phyloP scores from a whole-genome alignment of 768 basidiomycete species.

The Rhizopogon sp. region DNA sequence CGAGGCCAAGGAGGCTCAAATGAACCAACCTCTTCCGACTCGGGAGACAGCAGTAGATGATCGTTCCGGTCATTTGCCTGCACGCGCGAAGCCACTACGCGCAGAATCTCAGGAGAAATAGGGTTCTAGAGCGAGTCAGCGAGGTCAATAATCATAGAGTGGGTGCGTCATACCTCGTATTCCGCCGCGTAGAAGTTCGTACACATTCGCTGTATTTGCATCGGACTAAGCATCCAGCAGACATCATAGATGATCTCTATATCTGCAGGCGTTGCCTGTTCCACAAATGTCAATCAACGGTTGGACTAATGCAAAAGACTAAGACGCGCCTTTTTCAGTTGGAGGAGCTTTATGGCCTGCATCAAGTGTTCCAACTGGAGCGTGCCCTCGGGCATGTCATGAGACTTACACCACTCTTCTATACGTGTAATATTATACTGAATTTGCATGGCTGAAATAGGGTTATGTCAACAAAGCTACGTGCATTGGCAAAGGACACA shows the following conservation, averaged over 20 bases:
- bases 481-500: constrained; percentile 29
- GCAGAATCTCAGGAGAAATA: constrained; percentile 94
- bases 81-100: constrained; percentile 93
- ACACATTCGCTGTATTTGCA: constrained; percentile 99
- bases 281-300: constrained; percentile 7
- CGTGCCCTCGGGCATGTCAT: constrained; percentile 98
- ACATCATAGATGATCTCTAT: constrained; percentile 99
- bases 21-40: constrained; percentile 95
- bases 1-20: constrained; percentile 92
- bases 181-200: constrained; percentile 99
- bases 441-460: constrained; percentile 90
- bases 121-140: constrained; percentile 58
- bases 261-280: constrained; percentile 84
- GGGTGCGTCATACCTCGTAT: constrained; percentile 70
- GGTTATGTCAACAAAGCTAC: background rate
- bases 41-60: constrained; percentile 91
- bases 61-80: constrained; percentile 96
- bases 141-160: background rate
- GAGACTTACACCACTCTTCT: constrained; percentile 99
- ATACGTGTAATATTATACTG: constrained; percentile 98
- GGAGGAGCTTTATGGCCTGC: constrained; percentile 98
- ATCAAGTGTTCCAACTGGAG: constrained; percentile 97
- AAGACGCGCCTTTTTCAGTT: constrained; percentile 84
- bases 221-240: constrained; percentile 99
- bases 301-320: background rate